Base-by-base conservation (phyloP, 176 grass and related monocot species). In the Musa schizocarpa region DNA sequence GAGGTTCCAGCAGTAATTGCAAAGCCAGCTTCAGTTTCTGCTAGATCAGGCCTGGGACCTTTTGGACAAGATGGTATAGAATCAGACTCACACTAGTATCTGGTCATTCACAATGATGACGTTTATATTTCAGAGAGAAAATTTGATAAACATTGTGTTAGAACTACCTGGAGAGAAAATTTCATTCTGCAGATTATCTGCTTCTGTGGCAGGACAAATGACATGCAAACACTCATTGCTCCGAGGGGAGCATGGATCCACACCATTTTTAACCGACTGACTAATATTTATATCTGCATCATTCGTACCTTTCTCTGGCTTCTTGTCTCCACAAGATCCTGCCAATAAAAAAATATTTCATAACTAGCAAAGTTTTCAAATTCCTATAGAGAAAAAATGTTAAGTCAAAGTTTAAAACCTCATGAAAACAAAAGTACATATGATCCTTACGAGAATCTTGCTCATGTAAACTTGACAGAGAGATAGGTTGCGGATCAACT, bases 11-110 rank as follows among this genome's bases (percentile, higher is more conserved):
- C 19, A 76, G 81, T 69, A 27, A 74, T 69, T 69, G 75, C 59
- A 86, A 65, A 74, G 3, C 21, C 65, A 71, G 76, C 66, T 58
- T 83, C 65, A 19, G 79, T 88, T 76, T 76, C 71, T 66, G 72
- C 71, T 77, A 69, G 77, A 75, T 65, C 75, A 74, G 72, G 72
- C 59, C 78, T 83, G 49, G n/a, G 24, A 59, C 72, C 72, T 76
- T 79, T 81, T 73, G 24, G 71, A 67, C 24, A 52, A 57, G 26
- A 59, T 13, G 26, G 55, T 17, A 57, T 20, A 27, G 25, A 79
- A 48, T 70, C 52, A 69, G 24, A 50, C 11, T 79, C 53, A 22
- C 9, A 23, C 58, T 61, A 50, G 58, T 57, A 79, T 43, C 17
- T 49, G 62, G 64, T 79, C 78, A 83, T 92, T 76, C 78, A 76